Evolutionary conservation across 2,329 filamentous ascomycete species (phyloP), one percentile per base, ranked within the genome.

Genomic region (Diaporthe ampelina): DNA sequence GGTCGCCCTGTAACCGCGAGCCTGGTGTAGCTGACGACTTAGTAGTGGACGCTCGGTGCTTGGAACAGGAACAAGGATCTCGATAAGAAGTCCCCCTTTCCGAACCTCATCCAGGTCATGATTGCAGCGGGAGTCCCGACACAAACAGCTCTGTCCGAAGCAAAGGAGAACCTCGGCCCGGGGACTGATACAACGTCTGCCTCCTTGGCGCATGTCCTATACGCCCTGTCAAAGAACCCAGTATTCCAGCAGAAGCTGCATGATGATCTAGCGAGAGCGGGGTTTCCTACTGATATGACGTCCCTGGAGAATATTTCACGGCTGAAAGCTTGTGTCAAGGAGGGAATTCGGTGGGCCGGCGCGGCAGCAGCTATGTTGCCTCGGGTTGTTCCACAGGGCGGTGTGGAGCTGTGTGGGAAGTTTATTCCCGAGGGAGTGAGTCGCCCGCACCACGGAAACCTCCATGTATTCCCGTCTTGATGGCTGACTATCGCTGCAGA

Each of bases 171-270:
- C 5, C 75, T 81, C 0, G 80, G 80, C 0, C 80, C 80, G 0
- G 81, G 80, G 35, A 82, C 80, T 2, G 80, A 82, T 45, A 82
- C 81, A 1, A 82, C 81, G 0, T 81, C 79, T 2, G 80, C 76
- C 26, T 79, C 80, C 0, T 74, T 81, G 17, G 80, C 80, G 2
- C 81, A 82, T 63, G 81, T 81, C 10, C 54, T 82, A 1, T 82
- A 76, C 68, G 81, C 78, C 6, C 73, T 82, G 0, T 76, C 79
- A 6, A 76, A 77, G 15, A 81, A 81, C 50, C 45, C 63, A 0
- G 24, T n/a, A 0, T 81, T 76, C 13, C 80, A 82, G 63, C 73
- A 79, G 6, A 74, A 72, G 4, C 57, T 82, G 8, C 77, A 78
- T 21, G 45, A 77, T 40, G 78, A 79, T n/a, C 72, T 82, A 29